Conservation (phyloP, 257 asterid species). For the Scutellaria galericulata region DNA sequence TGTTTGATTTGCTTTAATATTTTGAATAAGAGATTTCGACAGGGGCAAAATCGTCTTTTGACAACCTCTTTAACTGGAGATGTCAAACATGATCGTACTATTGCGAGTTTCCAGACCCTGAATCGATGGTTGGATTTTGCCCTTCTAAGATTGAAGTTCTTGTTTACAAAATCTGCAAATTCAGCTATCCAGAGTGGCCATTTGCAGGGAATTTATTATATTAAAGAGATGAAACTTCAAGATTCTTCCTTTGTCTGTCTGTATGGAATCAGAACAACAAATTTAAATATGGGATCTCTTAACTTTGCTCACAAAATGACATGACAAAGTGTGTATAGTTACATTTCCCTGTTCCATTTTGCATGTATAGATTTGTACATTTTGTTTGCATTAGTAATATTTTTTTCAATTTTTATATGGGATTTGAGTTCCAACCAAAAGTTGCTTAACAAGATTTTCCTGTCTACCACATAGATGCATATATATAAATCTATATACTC, state of each 20-base stretch:
- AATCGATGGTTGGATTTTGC: neutral
- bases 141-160: constrained; percentile 14
- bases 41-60: neutral
- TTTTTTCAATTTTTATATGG: neutral
- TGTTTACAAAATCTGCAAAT: neutral
- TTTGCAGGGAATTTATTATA: constrained; percentile 24
- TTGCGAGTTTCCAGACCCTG: no score
- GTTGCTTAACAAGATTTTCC: constrained; percentile 26
- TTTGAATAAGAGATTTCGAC: neutral
- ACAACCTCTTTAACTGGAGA: neutral
- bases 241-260: constrained; percentile 23
- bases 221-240: constrained; percentile 14
- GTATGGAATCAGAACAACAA: constrained; percentile 4
- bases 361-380: constrained; percentile 25
- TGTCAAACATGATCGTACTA: no score
- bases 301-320: constrained; percentile 33
- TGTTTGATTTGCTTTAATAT: neutral
- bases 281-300: constrained; percentile 26
- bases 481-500: no score
- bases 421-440: constrained; percentile 34
- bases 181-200: constrained; percentile 18
- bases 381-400: constrained; percentile 27
- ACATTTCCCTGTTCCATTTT: constrained; percentile 33
- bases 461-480: constrained; percentile 23
- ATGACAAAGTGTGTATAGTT: constrained; percentile 32